Evolutionary conservation across 176 grass and related monocot species (phyloP), one percentile per base, ranked within the genome.

Genomic region (Musa acuminata): DNA sequence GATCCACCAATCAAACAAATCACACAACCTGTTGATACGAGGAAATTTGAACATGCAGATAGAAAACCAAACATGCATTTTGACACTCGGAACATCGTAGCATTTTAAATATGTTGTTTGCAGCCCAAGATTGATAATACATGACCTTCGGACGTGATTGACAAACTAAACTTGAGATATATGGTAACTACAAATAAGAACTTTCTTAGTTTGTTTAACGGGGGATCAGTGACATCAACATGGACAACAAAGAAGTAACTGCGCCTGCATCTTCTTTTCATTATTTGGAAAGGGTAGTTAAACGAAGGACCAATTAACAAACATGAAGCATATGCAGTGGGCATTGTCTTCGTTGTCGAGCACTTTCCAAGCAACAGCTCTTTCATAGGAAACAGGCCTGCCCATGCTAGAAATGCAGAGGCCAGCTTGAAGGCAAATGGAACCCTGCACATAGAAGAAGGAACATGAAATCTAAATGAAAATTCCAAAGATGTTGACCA

Each of bases 341-440:
- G 69, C 11, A 19, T 70, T 54, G 17, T 64, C 69, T 53, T 80
- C 57, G 13, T 80, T 69, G 17, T 80, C 62, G 21, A 64, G 13
- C 49, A 75, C 72, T 52, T 91, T 99, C 96, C 96, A 99, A 8
- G 91, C 86, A 35, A 87, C 64, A 11, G 84, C 84, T 49, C 86
- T 81, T 21, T 91, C 88, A 53, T 89, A 99, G 2, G 96, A 81
- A 21, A 87, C 91, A 50, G 96, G 86, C 86, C 91, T 82, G 26
- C 91, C 88, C 55, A 81, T 67, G 73, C 91, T 85, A 0, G 96
- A 95, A 67, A 87, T 35, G 50, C 91, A 99, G 9, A 89, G 66
- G 16, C 91, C 96, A 53, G 84, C 83, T 26, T 82, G 84, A 49
- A 99, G 53, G 77, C 84, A 91, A 16, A 87, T 68, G 64, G 84